Conservation (phyloP, 495 filamentous ascomycete species). For the Annulohypoxylon stygium region DNA sequence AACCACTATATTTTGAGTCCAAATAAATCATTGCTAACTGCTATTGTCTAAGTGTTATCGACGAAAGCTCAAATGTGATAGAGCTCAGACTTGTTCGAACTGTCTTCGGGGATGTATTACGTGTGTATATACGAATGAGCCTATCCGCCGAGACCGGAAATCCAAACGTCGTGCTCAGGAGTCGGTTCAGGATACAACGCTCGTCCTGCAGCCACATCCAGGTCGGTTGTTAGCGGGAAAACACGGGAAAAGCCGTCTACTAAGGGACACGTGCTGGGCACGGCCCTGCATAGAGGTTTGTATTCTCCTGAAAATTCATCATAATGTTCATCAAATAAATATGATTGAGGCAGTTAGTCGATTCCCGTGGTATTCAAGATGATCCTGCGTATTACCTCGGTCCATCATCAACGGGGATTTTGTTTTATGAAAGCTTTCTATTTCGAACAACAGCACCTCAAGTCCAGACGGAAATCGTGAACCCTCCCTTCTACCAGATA, state of each 20-base stretch:
- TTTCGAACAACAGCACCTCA: not conserved
- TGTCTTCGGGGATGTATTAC: not conserved
- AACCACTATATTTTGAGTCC: not conserved
- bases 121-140: not conserved
- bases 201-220: not conserved
- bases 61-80: not conserved
- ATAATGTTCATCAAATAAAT: not conserved
- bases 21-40: not conserved
- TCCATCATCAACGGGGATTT: not conserved
- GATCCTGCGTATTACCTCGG: not conserved
- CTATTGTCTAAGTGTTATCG: not conserved
- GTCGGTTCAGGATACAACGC: not conserved
- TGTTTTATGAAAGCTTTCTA: not conserved
- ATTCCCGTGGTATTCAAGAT: not conserved
- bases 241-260: not conserved
- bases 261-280: not conserved
- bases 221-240: not conserved
- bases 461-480: not conserved
- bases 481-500: not conserved
- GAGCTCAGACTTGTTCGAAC: not conserved
- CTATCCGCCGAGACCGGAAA: not conserved
- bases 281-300: not conserved
- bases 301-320: not conserved
- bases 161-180: not conserved
- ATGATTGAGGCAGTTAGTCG: not conserved